These are phyloP conservation scores for Cutaneotrichosporon mucoides DNA, from an alignment of 1,284 basidiomycete genomes.

Conservation along the genomic window DNA sequence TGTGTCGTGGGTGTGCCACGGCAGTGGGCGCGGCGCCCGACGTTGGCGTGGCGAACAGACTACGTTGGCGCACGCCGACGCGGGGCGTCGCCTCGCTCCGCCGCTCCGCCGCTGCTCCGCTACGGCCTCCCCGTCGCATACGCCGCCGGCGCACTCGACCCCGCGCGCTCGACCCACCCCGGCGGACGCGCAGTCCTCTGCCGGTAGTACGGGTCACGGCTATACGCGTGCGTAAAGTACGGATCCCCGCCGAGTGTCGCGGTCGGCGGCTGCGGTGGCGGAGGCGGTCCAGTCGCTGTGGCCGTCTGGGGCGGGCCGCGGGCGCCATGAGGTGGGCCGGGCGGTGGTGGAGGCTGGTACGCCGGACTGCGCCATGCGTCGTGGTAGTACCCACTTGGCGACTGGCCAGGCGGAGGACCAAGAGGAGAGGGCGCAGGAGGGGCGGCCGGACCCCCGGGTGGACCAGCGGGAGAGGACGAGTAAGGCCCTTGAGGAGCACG, in stretches of 20 bases:
- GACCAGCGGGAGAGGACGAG: too few relatives aligned
- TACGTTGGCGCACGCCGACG: too few relatives aligned
- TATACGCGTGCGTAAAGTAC: too few relatives aligned
- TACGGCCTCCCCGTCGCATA: not conserved
- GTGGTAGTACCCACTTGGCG: not conserved
- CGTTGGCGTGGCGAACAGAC: too few relatives aligned
- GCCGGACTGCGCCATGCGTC: conserved; percentile 1
- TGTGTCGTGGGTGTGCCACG: too few relatives aligned
- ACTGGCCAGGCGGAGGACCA: not conserved
- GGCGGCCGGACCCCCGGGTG: too few relatives aligned
- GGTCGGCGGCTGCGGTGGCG: conserved; percentile 2
- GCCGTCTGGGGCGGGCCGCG: not conserved
- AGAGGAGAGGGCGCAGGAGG: not conserved
- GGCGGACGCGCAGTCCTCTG: not conserved
- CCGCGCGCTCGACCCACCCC: not conserved
- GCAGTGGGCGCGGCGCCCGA: too few relatives aligned
- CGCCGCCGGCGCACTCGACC: not conserved
- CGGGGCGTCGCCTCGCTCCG: not conserved
- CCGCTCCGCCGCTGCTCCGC: too few relatives aligned
- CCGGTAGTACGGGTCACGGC: not conserved
- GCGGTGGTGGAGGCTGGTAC: not conserved
- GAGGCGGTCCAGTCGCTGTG: not conserved
- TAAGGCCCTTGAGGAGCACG: not conserved
- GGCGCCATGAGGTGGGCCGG: not conserved
- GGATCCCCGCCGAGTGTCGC: conserved; percentile 1